These are phyloP conservation scores for Acacia pycnantha DNA, from an alignment of 331 rosid species.

Conservation along the genomic window DNA sequence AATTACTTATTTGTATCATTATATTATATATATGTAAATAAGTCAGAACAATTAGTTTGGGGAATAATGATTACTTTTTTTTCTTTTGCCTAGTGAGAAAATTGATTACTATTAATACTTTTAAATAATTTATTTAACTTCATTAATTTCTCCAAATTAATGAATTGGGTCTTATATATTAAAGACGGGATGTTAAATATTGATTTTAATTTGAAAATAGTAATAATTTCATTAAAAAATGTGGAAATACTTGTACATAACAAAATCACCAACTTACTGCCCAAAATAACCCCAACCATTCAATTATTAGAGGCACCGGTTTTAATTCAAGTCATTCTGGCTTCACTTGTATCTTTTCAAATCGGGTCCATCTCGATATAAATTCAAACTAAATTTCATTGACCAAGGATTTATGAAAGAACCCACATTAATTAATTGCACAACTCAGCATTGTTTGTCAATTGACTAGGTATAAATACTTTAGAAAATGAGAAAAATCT, in stretches of 20 bases:
- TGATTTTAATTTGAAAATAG: too few species aligned
- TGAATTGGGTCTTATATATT: too few species aligned
- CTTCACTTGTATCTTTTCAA: neutral
- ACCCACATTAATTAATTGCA: neutral
- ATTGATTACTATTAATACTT: too few species aligned
- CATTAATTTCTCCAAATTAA: too few species aligned
- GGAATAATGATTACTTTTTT: too few species aligned
- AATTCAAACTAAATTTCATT: neutral
- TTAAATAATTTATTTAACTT: too few species aligned
- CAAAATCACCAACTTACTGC: neutral
- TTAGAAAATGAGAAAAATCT: neutral
- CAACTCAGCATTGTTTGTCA: neutral
- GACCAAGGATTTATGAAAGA: neutral
- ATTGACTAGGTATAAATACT: neutral
- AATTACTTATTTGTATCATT: too few species aligned
- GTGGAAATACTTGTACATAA: too few species aligned
- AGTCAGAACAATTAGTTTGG: too few species aligned
- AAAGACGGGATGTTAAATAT: too few species aligned
- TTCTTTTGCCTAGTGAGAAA: too few species aligned
- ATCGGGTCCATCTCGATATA: neutral
- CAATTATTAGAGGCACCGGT: neutral
- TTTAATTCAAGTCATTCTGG: neutral
- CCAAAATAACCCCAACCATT: neutral
- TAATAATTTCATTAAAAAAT: neutral
- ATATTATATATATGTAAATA: too few species aligned